phyloP scores from a whole-genome alignment of 805 yeast species.

The Pichia phayaonensis region DNA sequence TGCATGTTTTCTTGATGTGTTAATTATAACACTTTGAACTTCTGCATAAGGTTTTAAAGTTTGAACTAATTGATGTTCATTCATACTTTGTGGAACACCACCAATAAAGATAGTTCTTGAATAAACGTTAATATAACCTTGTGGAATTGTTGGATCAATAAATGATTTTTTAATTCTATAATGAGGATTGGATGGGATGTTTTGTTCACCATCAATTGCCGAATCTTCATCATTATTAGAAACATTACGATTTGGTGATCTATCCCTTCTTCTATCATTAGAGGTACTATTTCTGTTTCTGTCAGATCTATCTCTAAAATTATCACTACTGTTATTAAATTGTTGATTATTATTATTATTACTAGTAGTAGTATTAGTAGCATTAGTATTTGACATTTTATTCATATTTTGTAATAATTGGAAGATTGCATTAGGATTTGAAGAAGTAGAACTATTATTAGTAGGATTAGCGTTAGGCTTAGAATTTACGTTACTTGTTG shows the following conservation, averaged over 20 bases:
- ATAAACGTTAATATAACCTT: conserved; percentile 71
- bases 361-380: not conserved
- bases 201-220: conserved; percentile 47
- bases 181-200: conserved; percentile 65
- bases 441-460: conserved; percentile 7
- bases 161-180: conserved; percentile 69
- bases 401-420: conserved; percentile 48
- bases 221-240: conserved; percentile 17
- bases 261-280: conserved; percentile 42
- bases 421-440: conserved; percentile 38
- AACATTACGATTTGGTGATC: conserved; percentile 37
- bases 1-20: conserved; percentile 88
- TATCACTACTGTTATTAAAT: conserved; percentile 7
- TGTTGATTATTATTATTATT: conserved; percentile 19
- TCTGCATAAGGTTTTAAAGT: conserved; percentile 80
- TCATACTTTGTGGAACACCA: conserved; percentile 82
- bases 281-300: conserved; percentile 11
- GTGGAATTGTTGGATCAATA: conserved; percentile 63
- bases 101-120: conserved; percentile 92
- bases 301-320: conserved; percentile 26
- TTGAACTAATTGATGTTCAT: conserved; percentile 60
- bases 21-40: conserved; percentile 84
- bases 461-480: conserved; percentile 7
- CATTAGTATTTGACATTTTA: conserved; percentile 16
- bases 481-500: conserved; percentile 8